Conservation (phyloP, 2,329 filamentous ascomycete species). For the Pseudopithomyces maydicus region DNA sequence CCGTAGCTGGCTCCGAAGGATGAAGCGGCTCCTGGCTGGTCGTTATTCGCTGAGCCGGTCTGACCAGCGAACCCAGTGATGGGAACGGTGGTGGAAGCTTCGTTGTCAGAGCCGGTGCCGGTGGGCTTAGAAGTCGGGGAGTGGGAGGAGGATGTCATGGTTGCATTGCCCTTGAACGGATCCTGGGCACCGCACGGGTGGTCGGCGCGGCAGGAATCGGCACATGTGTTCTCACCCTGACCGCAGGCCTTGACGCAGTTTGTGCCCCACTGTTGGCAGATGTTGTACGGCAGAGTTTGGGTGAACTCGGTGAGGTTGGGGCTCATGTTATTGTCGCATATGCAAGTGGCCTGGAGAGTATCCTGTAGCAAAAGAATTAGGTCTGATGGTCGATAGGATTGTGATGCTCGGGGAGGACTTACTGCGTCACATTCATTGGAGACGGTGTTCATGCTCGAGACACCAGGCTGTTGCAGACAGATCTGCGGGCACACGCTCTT, state of each 20-base stretch:
- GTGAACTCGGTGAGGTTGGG: slow-evolving; percentile 80
- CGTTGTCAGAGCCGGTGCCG: slow-evolving; percentile 1
- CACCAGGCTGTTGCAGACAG: slow-evolving; percentile 66
- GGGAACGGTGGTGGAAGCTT: slow-evolving; percentile 23
- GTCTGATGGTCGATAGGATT: not conserved
- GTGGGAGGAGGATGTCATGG: slow-evolving; percentile 50
- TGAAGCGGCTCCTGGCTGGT: slow-evolving; percentile 43
- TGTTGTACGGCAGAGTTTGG: slow-evolving; percentile 77
- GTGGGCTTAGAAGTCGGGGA: slow-evolving; percentile 33
- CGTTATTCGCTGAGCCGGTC: not conserved
- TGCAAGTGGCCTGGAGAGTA: slow-evolving; percentile 70
- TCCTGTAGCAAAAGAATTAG: slow-evolving; percentile 26
- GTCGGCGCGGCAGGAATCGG: slow-evolving; percentile 65
- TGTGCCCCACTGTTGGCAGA: slow-evolving; percentile 72
- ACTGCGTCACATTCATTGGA: slow-evolving; percentile 72
- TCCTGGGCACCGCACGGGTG: slow-evolving; percentile 74
- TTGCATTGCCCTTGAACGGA: slow-evolving; percentile 65
- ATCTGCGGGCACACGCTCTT: slow-evolving; percentile 70
- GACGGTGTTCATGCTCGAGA: slow-evolving; percentile 50
- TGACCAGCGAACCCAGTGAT: slow-evolving; percentile 38
- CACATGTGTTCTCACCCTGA: slow-evolving; percentile 60
- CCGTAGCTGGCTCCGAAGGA: slow-evolving; percentile 61
- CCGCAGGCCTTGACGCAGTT: slow-evolving; percentile 68
- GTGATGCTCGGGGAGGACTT: slow-evolving; percentile 19
- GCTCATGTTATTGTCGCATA: slow-evolving; percentile 68